Evolutionary conservation across 768 basidiomycete genomes (phyloP), one percentile per base, ranked within the genome.

Genomic region (Amanita brunnescens): DNA sequence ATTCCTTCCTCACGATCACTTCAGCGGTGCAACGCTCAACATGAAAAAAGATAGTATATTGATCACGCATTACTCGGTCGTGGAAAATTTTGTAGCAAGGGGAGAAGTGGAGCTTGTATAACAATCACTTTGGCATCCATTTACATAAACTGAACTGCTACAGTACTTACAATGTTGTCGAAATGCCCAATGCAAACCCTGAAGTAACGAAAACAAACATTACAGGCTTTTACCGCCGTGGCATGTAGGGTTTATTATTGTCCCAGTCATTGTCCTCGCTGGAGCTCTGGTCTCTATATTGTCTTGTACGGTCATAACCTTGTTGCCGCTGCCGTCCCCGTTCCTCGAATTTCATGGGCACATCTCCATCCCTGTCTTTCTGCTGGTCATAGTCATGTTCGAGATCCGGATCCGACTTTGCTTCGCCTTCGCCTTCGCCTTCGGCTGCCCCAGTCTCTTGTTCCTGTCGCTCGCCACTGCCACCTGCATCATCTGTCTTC

Each of bases 11-110:
- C 42, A 51, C 32, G 13, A 5, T 26, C 5, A 10, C 8, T 12
- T 44, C 48, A 72, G 93, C 54, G 90, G 90, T 23, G 77, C 81
- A 30, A 68, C 76, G 29, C 64, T 91, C 51, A 80, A 86, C 33
- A 80, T 95, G 75, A 73, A 79, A 47, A 86, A 85, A 59, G 90
- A 85, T 7, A 84, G 89, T 54, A 90, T 93, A 51, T 86, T 89
- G 37, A 61, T 95, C 14, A 75, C 87, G 14, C 85, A 83, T 18
- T 96, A 88, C 64, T 71, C 74, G 21, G 75, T 85, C 16, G 81
- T 92, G 5, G 85, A 92, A 58, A 77, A 87, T 32, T 75, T 91
- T 10, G 71, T 92, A 38, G 68, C 72, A 33, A 70, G 83, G 61
- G 88, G 84, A 47, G 81, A 85, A 61, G 83, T 84, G 5, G 86